Conservation (phyloP, 768 basidiomycete genomes). For the Termitomyces sp. region DNA sequence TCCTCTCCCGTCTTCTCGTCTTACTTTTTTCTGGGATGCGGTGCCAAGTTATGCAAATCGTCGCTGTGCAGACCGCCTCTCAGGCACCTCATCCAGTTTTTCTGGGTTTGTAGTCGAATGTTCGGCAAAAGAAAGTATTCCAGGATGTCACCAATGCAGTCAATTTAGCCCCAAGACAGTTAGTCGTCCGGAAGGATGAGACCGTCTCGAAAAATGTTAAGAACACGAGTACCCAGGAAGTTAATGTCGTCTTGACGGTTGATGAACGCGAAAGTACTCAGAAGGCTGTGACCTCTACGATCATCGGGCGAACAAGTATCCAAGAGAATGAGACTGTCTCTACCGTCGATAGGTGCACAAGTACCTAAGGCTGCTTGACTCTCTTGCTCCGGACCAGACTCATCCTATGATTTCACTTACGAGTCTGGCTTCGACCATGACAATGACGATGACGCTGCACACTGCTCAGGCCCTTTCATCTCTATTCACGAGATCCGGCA, state of each 20-base stretch:
- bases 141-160: neutral
- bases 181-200: neutral
- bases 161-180: neutral
- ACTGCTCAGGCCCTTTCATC: constrained; percentile 22
- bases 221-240: neutral
- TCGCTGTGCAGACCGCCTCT: neutral
- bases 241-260: neutral
- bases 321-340: neutral
- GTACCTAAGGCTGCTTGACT: neutral
- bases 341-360: neutral
- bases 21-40: neutral
- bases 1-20: neutral
- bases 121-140: neutral
- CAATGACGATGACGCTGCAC: neutral
- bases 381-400: neutral
- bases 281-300: neutral
- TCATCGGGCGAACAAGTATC: neutral
- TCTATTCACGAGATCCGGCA: constrained; percentile 21
- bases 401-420: neutral
- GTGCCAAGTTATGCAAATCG: neutral
- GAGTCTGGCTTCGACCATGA: neutral
- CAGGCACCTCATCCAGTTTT: neutral
- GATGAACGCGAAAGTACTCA: neutral
- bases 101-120: neutral
- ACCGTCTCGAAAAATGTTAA: neutral